Base-by-base conservation (phyloP, 352 stramenopile species). In the Halophytophthora polymorphica region DNA sequence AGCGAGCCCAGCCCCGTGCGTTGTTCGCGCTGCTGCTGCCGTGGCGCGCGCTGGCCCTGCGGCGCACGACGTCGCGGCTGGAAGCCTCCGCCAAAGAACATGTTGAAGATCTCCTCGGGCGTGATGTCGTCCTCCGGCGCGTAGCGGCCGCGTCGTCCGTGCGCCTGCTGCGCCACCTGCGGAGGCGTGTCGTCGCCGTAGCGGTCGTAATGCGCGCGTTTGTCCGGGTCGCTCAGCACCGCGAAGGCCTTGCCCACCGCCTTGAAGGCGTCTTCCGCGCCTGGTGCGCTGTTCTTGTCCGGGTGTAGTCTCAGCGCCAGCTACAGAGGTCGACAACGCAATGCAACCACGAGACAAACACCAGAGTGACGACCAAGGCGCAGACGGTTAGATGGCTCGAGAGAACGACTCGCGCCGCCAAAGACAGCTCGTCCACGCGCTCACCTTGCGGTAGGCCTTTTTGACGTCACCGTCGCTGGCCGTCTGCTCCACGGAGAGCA, bases 211-310 rank as follows among this genome's bases (percentile, higher is more conserved):
- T 95, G 76, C 37, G 81, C 69, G 21, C 86, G 83, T 60, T 97
- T 97, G 38, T 96, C 77, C 1, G 78, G 71, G 58, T 97, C 88
- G 38, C 86, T 96, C 37, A 97, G 66, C 19, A 93, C 84, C 8
- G 85, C 84, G 71, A 98, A 99, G 12, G 97, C 97, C 29, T 97
- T 90, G 50, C 85, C 85, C 3, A 95, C 85, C 2, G 85, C 93
- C 72, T 99, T 99, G 75, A 99, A 99, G 23, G 96, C 96, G 57
- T 99, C 96, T 62, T 98, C 96, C 4, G 96, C 95, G 35, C 96
- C 88, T 1, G 95, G 96, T 1, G 95, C 96, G 12, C 86, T 96
- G 73, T 99, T 99, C 72, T 97, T 97, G 61, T 97, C 88, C 0
- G 88, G 88, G 62, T 97, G 88, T 7, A 96, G 61, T 59, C 95